These are phyloP conservation scores for Epithele typhae DNA, from an alignment of 768 basidiomycete genomes.

Conservation along the genomic window DNA sequence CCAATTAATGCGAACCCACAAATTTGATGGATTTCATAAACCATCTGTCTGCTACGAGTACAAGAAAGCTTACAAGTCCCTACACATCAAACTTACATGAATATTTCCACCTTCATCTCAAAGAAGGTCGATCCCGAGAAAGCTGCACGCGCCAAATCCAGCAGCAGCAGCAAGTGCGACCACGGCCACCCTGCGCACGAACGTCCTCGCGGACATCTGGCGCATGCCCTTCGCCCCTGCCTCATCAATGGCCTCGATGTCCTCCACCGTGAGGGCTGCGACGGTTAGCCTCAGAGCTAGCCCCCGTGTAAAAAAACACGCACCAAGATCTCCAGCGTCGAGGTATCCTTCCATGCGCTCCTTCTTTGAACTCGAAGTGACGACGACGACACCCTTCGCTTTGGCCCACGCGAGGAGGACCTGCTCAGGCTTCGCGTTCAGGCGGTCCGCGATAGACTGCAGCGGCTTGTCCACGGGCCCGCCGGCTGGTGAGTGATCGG, in stretches of 20 bases:
- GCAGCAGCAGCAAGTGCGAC: conserved; percentile 19
- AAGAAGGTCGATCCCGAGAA: conserved; percentile 19
- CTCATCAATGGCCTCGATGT: conserved; percentile 51
- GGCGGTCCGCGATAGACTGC: conserved; percentile 44
- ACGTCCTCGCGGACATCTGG: conserved; percentile 14
- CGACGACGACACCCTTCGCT: conserved; percentile 58
- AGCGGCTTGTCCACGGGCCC: conserved; percentile 64
- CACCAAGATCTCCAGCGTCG: conserved; percentile 60
- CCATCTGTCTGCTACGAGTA: too few species aligned
- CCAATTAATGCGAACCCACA: too few species aligned
- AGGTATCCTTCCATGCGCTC: conserved; percentile 64
- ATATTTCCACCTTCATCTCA: too few species aligned
- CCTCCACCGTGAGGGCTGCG: conserved; percentile 45
- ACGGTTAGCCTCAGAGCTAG: background rate
- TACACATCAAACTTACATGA: too few species aligned
- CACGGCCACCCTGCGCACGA: conserved; percentile 17
- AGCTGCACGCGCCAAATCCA: conserved; percentile 18
- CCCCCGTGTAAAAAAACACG: conserved; percentile 8
- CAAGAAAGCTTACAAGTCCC: too few species aligned
- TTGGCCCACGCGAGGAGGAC: conserved; percentile 71
- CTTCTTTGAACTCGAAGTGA: conserved; percentile 70
- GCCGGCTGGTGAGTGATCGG: conserved; percentile 57
- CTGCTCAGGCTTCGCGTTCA: conserved; percentile 56
- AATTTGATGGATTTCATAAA: too few species aligned
- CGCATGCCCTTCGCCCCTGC: conserved; percentile 45